Evolutionary conservation across 441 rosid genomes (phyloP), one percentile per base, ranked within the genome.

Genomic region (Isatis lusitanica): DNA sequence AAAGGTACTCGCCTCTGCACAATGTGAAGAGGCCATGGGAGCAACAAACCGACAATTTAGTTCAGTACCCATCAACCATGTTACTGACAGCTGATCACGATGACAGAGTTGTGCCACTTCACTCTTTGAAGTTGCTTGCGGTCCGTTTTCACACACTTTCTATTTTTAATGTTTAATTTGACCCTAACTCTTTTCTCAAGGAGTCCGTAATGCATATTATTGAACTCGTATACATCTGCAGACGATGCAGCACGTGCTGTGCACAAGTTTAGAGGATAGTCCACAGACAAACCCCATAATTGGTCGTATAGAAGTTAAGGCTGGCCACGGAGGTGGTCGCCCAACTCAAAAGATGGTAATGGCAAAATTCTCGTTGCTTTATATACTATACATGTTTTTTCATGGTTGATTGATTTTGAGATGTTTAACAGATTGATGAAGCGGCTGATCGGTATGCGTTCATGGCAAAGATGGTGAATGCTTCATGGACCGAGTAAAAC

Each of bases 61-160:
- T 68, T 70, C 96, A 92, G 75, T 94, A 92, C 67, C 99, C 99
- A 6, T 39, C 99, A 30, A 94, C 99, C 57, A 90, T 94, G 98
- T 80, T 94, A 30, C 75, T 94, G 78, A 94, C 98, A n/a, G 99
- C 98, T 33, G 99, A 94, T 78, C 98, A 92, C 39, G 99, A 94
- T 44, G 98, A 94, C 76, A 87, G 99, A 63, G 99, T 94, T 53
- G 99, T 94, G 48, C 97, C 99, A 18, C 80, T 89, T 40, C 99
- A 95, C 83, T 80, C 99, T 0, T 81, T 95, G 56, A 95, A 95
- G 82, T 78, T 90, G 62, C 84, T 94, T 75, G 97, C 98, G 58
- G 99, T 92, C 57, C 74, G 94, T 82, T 46, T 63, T n/a, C 30
- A 53, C 16, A 51, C 11, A 0, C 67, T 4, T 36, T 21, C 24